Conservation (phyloP, 169 alveolate genomes). For the Plasmodium cynomolgi region DNA sequence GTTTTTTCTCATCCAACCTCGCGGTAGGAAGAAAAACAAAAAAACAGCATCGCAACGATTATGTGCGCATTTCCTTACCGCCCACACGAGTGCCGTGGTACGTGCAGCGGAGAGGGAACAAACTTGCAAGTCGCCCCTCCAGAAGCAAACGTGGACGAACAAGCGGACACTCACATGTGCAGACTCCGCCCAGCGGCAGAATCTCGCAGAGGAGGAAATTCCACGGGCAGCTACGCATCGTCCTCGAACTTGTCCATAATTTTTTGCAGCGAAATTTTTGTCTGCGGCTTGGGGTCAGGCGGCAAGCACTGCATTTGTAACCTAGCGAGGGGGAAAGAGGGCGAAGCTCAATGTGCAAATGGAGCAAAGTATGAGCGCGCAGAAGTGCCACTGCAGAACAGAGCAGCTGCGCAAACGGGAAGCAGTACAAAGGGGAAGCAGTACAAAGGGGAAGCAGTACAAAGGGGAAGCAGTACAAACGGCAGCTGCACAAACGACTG, state of each 20-base stretch:
- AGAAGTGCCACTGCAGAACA: not conserved
- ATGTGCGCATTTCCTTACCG: not conserved
- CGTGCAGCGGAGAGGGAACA: not conserved
- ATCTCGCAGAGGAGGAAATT: not conserved
- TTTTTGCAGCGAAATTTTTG: conserved; percentile 52
- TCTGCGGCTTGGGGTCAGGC: conserved; percentile 72
- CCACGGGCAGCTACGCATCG: not conserved
- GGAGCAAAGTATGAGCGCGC: not conserved
- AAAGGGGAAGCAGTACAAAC: not conserved
- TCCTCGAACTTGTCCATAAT: conserved; percentile 8
- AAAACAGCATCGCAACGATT: not conserved
- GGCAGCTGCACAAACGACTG: too few species aligned
- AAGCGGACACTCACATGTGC: not conserved
- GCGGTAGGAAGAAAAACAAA: not conserved
- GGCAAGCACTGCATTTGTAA: conserved; percentile 63
- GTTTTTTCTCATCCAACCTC: not conserved
- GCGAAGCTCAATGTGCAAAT: not conserved
- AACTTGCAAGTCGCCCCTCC: too few species aligned
- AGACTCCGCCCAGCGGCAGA: not conserved
- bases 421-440: not conserved
- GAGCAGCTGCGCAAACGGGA: not conserved
- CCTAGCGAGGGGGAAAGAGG: conserved; percentile 14
- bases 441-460: not conserved
- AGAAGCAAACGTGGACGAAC: not conserved
- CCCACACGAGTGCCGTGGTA: not conserved